These are phyloP conservation scores for Aspergillus cristatus DNA, from an alignment of 495 filamentous ascomycete genomes.

Conservation along the genomic window DNA sequence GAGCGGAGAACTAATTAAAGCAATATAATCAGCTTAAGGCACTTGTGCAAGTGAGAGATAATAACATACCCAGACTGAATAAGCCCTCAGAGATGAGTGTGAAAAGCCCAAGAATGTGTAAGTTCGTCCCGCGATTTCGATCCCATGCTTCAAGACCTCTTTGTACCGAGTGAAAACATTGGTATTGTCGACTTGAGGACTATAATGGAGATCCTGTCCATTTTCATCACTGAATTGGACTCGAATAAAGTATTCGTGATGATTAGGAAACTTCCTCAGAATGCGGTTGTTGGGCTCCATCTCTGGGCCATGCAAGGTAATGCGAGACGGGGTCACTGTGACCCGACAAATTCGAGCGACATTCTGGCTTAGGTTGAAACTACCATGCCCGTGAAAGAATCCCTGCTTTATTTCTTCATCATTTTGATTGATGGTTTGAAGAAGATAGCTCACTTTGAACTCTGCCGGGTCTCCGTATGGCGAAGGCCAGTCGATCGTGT, in stretches of 20 bases:
- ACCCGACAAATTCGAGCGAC: conserved; percentile 43
- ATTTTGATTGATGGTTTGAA: conserved; percentile 3
- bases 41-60: no score
- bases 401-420: conserved; percentile 7
- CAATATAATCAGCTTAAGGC: neutral
- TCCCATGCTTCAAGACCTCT: conserved; percentile 40
- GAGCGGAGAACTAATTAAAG: conserved; percentile 48
- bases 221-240: conserved; percentile 69
- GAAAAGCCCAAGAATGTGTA: conserved; percentile 75
- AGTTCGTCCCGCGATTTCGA: conserved; percentile 52
- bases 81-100: conserved; percentile 62
- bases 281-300: conserved; percentile 65
- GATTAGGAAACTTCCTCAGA: conserved; percentile 55
- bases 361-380: conserved; percentile 2
- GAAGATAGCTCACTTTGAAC: conserved; percentile 4
- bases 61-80: conserved; percentile 49
- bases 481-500: conserved; percentile 12
- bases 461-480: conserved; percentile 7
- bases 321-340: conserved; percentile 58
- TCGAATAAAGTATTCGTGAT: conserved; percentile 58
- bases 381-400: neutral
- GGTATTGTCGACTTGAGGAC: conserved; percentile 42
- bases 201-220: conserved; percentile 51
- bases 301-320: conserved; percentile 61
- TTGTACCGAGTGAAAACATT: conserved; percentile 48